Evolutionary conservation across 768 basidiomycete species (phyloP).

Genomic region (Lanmaoa pseudosensibilis): DNA sequence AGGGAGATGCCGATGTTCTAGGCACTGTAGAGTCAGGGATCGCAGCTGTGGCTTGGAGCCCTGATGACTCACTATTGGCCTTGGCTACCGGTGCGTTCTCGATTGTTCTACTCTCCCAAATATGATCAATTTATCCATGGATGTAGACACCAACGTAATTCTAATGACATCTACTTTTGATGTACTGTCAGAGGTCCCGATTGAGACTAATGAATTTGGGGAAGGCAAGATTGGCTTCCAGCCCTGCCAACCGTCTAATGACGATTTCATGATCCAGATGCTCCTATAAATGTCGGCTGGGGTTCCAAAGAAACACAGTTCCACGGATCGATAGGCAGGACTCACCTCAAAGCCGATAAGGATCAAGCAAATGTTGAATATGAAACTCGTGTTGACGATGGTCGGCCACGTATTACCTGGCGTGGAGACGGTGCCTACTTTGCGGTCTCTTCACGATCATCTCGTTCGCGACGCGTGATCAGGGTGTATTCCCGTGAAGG

Average conservation of each 20-base stretch:
- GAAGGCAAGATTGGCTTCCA: constrained; percentile 54
- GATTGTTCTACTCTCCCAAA: not conserved
- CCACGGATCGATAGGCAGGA: constrained; percentile 91
- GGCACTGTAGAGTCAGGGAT: constrained; percentile 88
- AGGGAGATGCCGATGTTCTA: constrained; percentile 60
- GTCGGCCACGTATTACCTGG: constrained; percentile 79
- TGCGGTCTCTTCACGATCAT: constrained; percentile 74
- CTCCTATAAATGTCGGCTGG: constrained; percentile 96
- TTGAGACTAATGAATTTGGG: constrained; percentile 79
- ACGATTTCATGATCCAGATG: constrained; percentile 48
- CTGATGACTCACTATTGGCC: constrained; percentile 85
- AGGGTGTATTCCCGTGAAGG: constrained; percentile 46
- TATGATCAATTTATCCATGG: not conserved
- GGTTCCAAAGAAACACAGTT: constrained; percentile 97
- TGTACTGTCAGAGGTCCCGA: constrained; percentile 73
- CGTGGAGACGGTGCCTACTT: constrained; percentile 92
- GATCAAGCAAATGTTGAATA: constrained; percentile 40
- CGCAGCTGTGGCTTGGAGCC: constrained; percentile 81
- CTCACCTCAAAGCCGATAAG: constrained; percentile 54
- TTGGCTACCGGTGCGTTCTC: constrained; percentile 67
- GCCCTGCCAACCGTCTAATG: constrained; percentile 1
- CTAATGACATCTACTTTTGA: constrained; percentile 90
- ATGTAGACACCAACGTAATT: constrained; percentile 77
- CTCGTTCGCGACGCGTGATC: constrained; percentile 27
- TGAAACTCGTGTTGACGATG: constrained; percentile 70